Conservation (phyloP, 495 filamentous ascomycete genomes). For the Collariella sp. region DNA sequence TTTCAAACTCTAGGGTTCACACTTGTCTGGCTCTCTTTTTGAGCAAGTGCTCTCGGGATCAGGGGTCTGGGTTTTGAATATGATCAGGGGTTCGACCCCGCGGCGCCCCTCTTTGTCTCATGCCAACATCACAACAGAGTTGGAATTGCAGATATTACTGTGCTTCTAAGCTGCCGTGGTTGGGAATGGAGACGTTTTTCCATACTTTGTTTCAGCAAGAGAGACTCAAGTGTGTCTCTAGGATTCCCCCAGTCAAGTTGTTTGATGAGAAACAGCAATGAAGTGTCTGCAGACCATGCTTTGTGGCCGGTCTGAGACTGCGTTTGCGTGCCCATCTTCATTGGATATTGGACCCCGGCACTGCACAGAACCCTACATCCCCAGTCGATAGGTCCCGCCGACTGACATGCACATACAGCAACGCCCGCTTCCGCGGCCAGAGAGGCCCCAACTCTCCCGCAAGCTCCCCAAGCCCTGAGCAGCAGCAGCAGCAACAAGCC, state of each 20-base stretch:
- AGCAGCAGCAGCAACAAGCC: conserved; percentile 11
- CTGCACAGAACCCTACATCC: neutral
- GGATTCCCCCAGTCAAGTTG: neutral
- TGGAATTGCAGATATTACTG: too few species aligned
- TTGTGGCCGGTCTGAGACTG: neutral
- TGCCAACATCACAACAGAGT: too few species aligned
- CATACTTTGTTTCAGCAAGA: neutral
- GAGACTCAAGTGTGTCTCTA: neutral
- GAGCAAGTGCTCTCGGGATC: too few species aligned
- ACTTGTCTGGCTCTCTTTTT: neutral
- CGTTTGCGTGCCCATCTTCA: neutral
- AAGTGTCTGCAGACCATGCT: neutral
- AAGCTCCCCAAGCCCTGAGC: conserved; percentile 9
- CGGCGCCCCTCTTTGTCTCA: too few species aligned
- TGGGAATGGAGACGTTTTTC: too few species aligned
- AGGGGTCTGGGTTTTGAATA: too few species aligned
- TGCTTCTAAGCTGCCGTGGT: too few species aligned
- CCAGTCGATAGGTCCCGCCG: neutral
- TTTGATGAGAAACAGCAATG: neutral
- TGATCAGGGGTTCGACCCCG: too few species aligned
- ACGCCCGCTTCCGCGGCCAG: conserved; percentile 29
- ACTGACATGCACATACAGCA: conserved; percentile 13
- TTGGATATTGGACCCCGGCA: neutral
- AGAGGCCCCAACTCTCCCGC: conserved; percentile 25
- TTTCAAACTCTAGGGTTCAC: neutral